Base-by-base conservation (phyloP, 2,329 filamentous ascomycete genomes). In the Aspergillus chevalieri region DNA sequence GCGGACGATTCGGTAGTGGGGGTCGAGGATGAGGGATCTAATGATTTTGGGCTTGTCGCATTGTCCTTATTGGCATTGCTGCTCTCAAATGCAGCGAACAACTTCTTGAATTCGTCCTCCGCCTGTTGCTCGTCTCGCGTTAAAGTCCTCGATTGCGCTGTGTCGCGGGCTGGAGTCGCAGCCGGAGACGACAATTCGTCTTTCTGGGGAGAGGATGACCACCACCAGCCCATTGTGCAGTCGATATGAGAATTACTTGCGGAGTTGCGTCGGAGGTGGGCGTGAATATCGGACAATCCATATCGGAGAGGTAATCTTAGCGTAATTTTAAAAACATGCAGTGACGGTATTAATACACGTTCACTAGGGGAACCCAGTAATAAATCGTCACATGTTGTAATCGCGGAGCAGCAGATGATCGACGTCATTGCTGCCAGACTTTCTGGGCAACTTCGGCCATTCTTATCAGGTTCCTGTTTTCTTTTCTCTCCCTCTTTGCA, bases 61-160 rank as follows among this genome's bases (percentile, higher is more conserved):
- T 58, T 46, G 45, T 55, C 66, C 56, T 41, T 19, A 8, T 21
- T 30, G 26, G 10, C 26, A 30, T 30, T 41, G 38, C 17, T 41
- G 38, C 49, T 74, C 65, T 74, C 68, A 58, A 79, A 70, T 51
- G 75, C 73, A 53, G 74, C 73, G 48, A 82, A 69, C 47, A 83
- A 70, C 50, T 74, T 68, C 52, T 75, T 71, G 57, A 82, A 73
- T 59, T 83, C 80, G 46, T 73, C 69, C 54, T 82, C 76, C 8
- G 30, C 30, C 55, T 77, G 75, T 62, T 74, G 67, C 59, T 78
- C 72, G 55, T 74, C 67, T 58, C 73, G 67, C 52, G 69, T 64
- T 58, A 68, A 58, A 48, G 57, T 55, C 43, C 63, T 62, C 30
- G 52, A 56, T 46, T 60, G 54, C 21, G 58, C 46, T 30, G 49